Percentiles rank a stretch among this genome's conserved stretches.
phyloP scores from a whole-genome alignment of 148 eudicot genomes.

The Nepenthes mirabilis region DNA sequence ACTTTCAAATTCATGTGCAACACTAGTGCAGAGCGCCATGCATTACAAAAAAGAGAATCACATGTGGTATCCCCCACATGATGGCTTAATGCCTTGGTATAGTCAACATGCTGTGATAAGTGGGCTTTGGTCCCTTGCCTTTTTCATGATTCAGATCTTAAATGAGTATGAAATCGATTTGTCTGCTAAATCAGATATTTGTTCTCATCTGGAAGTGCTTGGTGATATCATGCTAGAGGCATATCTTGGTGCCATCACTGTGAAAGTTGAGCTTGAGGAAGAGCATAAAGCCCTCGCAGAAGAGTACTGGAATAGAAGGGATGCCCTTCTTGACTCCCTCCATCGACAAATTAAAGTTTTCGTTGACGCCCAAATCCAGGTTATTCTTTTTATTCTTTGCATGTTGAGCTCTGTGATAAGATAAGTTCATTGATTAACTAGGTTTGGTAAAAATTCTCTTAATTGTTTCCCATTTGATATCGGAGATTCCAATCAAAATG shows the following conservation, averaged over 20 bases:
- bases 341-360: slow-evolving; percentile 69
- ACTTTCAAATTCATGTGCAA: slow-evolving; percentile 65
- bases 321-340: slow-evolving; percentile 69
- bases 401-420: neutral
- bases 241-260: slow-evolving; percentile 74
- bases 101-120: slow-evolving; percentile 52
- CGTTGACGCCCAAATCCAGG: slow-evolving; percentile 46
- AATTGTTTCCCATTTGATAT: no score
- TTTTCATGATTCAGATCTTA: slow-evolving; percentile 56
- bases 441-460: no score
- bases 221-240: slow-evolving; percentile 77
- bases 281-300: slow-evolving; percentile 60
- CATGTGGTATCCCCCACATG: slow-evolving; percentile 89
- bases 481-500: no score
- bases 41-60: slow-evolving; percentile 70
- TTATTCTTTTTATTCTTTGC: slow-evolving; percentile 5
- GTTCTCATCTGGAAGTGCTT: slow-evolving; percentile 57
- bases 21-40: slow-evolving; percentile 44
- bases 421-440: no score
- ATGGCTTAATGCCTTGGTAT: slow-evolving; percentile 91
- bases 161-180: slow-evolving; percentile 46
- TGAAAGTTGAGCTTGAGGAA: slow-evolving; percentile 72
- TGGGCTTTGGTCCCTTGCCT: slow-evolving; percentile 86
- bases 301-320: slow-evolving; percentile 74
- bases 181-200: slow-evolving; percentile 44